Evolutionary conservation across 306 rosid genomes (phyloP).

Genomic region (Dryas drummondii): DNA sequence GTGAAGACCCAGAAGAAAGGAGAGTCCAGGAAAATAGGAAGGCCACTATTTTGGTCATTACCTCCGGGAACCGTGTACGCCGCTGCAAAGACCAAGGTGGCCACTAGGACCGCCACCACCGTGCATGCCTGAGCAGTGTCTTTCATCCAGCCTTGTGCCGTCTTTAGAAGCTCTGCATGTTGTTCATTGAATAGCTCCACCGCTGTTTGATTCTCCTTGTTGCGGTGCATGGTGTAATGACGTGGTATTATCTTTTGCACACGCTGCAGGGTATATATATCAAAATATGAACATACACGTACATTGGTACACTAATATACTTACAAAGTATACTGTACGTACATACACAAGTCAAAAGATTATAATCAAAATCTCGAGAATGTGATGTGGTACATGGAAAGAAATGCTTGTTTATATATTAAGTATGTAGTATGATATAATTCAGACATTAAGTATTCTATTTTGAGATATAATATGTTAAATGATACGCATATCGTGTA

Average conservation of each 20-base stretch:
- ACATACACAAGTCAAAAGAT: too few relatives aligned
- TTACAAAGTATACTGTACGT: too few relatives aligned
- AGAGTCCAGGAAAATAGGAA: not conserved
- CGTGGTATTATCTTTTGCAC: constrained; percentile 17
- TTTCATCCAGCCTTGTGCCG: constrained; percentile 31
- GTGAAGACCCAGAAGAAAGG: constrained; percentile 37
- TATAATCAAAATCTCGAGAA: too few relatives aligned
- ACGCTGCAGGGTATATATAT: constrained; percentile 22
- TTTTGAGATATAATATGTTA: too few relatives aligned
- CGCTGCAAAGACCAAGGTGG: constrained; percentile 37
- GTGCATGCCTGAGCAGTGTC: constrained; percentile 38
- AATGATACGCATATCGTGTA: too few relatives aligned
- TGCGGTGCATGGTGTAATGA: not conserved
- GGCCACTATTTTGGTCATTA: not conserved
- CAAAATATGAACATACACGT: too few relatives aligned
- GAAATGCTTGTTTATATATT: too few relatives aligned
- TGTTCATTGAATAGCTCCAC: not conserved
- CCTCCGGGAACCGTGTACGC: constrained; percentile 30
- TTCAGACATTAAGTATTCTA: too few relatives aligned
- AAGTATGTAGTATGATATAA: too few relatives aligned
- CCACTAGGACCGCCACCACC: constrained; percentile 23
- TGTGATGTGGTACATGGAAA: too few relatives aligned
- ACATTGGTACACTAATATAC: too few relatives aligned
- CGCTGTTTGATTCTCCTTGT: not conserved
- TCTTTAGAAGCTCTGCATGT: not conserved